phyloP scores from a whole-genome alignment of 1,284 basidiomycete species.

The Cryptococcus amylolentus region DNA sequence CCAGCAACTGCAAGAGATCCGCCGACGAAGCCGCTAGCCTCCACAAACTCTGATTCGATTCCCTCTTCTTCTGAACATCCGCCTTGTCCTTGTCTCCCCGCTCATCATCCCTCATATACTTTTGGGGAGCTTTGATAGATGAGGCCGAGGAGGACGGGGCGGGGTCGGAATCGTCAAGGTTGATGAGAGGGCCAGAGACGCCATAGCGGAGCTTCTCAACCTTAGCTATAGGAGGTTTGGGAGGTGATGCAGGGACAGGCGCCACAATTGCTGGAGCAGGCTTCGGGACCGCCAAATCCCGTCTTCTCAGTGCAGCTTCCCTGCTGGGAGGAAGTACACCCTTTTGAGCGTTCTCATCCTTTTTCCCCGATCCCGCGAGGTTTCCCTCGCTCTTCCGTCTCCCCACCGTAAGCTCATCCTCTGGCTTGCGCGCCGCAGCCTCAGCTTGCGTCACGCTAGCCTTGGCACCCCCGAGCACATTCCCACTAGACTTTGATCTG shows the following conservation, averaged over 20 bases:
- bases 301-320: constrained; percentile 33
- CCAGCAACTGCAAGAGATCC: constrained; percentile 34
- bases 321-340: constrained; percentile 24
- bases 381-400: background rate
- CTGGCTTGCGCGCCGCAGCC: too few relatives aligned
- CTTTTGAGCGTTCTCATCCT: background rate
- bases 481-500: too few relatives aligned
- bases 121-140: too few relatives aligned
- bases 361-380: background rate
- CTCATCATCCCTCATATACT: background rate
- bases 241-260: background rate
- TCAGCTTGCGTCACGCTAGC: too few relatives aligned
- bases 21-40: constrained; percentile 21
- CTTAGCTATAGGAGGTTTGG: background rate
- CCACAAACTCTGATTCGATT: constrained; percentile 6
- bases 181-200: constrained; percentile 27
- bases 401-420: too few relatives aligned
- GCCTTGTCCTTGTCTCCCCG: background rate
- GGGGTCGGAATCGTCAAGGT: constrained; percentile 17
- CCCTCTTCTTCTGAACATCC: background rate
- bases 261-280: background rate
- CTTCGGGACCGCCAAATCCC: constrained; percentile 16
- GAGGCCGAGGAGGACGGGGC: too few relatives aligned
- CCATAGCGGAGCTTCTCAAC: background rate
- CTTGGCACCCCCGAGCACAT: too few relatives aligned